phyloP scores from a whole-genome alignment of 306 rosid genomes.

The Vicia villosa region DNA sequence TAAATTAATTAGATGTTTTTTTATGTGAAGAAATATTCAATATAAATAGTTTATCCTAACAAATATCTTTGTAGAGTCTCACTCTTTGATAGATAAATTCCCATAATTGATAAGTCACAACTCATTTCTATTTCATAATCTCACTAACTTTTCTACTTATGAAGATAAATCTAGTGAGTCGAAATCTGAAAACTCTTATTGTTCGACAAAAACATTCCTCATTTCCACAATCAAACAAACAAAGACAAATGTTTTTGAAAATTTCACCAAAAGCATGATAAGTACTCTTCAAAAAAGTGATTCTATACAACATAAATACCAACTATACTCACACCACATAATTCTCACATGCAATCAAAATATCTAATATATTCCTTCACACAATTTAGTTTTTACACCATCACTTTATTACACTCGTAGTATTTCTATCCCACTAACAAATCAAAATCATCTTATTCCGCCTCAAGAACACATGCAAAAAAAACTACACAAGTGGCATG shows the following conservation, averaged over 20 bases:
- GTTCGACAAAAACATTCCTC: slow-evolving; percentile 26
- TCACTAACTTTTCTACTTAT: too few relatives aligned
- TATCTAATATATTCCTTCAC: too few relatives aligned
- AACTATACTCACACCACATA: background rate
- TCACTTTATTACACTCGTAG: background rate
- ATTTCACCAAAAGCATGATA: slow-evolving; percentile 12
- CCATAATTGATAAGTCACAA: slow-evolving; percentile 13
- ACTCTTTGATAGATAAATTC: background rate
- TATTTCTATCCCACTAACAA: background rate
- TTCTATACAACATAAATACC: background rate
- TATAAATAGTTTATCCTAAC: background rate
- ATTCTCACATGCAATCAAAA: background rate
- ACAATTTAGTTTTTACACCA: too few relatives aligned
- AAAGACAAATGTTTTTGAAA: slow-evolving; percentile 19
- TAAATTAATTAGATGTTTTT: too few relatives aligned
- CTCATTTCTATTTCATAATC: background rate
- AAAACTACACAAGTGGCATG: slow-evolving; percentile 20
- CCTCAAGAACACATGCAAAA: slow-evolving; percentile 13
- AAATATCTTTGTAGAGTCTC: background rate
- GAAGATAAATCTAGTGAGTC: slow-evolving; percentile 17
- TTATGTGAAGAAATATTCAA: too few relatives aligned
- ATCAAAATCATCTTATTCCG: background rate
- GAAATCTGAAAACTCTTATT: background rate
- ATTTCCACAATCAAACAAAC: slow-evolving; percentile 6
- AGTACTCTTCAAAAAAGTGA: background rate